Conservation (phyloP, 257 asterid species). For the Oldenlandia corymbosa region DNA sequence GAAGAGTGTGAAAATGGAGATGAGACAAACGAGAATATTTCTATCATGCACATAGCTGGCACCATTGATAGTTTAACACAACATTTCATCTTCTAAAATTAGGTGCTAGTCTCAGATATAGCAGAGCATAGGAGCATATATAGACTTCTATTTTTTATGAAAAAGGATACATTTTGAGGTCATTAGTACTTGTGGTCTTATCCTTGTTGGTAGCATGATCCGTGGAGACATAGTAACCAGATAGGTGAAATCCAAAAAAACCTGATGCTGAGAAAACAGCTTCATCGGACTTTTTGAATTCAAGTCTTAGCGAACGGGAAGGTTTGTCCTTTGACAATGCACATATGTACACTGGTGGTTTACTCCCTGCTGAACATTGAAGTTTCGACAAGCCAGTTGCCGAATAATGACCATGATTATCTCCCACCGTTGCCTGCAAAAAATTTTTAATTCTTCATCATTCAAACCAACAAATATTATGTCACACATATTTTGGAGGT, state of each 20-base stretch:
- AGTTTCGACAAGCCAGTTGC: background rate
- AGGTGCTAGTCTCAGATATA: too few relatives aligned
- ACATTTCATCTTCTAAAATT: background rate
- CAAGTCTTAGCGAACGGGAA: background rate
- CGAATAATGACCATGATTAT: too few relatives aligned
- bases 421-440: constrained; percentile 6
- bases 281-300: constrained; percentile 6
- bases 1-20: too few relatives aligned
- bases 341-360: constrained; percentile 9
- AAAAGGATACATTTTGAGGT: constrained; percentile 6
- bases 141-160: too few relatives aligned
- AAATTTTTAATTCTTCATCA: too few relatives aligned
- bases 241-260: background rate
- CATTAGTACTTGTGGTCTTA: background rate
- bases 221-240: constrained; percentile 3
- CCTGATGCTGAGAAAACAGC: constrained; percentile 7
- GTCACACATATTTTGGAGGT: background rate
- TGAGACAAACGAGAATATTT: background rate
- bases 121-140: too few relatives aligned
- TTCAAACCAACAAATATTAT: background rate
- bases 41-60: background rate
- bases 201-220: background rate
- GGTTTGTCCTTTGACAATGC: constrained; percentile 1
- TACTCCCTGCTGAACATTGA: constrained; percentile 7
- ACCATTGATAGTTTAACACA: background rate